phyloP scores from a whole-genome alignment of 108 stramenopile species.

The Nitzschia putrida region DNA sequence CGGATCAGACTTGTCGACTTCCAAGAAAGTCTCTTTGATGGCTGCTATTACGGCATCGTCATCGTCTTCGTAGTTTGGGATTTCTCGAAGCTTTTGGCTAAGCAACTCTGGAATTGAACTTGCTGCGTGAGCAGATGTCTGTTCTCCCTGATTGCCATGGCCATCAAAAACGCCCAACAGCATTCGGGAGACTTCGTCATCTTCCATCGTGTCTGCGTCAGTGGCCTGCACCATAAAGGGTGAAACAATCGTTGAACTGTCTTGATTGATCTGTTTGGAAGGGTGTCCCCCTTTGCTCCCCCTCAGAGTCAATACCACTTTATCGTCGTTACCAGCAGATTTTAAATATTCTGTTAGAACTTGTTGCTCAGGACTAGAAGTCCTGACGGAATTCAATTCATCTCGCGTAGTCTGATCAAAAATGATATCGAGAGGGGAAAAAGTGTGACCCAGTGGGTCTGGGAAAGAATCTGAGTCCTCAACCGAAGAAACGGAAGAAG shows the following conservation, averaged over 20 bases:
- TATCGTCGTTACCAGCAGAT: constrained; percentile 34
- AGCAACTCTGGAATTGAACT: constrained; percentile 60
- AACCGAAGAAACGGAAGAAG: too few species aligned
- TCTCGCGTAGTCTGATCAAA: constrained; percentile 43
- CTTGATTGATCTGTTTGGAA: constrained; percentile 65
- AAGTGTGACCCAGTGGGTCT: background rate
- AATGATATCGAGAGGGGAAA: constrained; percentile 65
- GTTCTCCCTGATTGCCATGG: constrained; percentile 72
- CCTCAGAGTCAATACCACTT: constrained; percentile 54
- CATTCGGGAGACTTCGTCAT: constrained; percentile 11
- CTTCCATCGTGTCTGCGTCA: background rate
- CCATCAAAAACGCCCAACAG: constrained; percentile 86
- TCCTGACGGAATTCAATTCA: constrained; percentile 46
- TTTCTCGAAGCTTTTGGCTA: constrained; percentile 47
- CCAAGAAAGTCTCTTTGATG: constrained; percentile 67
- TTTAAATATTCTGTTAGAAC: constrained; percentile 9
- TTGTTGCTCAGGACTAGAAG: constrained; percentile 4
- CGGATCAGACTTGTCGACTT: constrained; percentile 71
- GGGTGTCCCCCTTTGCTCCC: constrained; percentile 62
- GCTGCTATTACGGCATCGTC: constrained; percentile 36
- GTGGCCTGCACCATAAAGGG: constrained; percentile 34
- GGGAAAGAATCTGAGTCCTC: too few species aligned
- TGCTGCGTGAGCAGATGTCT: constrained; percentile 68
- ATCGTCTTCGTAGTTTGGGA: constrained; percentile 15
- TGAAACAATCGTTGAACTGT: constrained; percentile 52